Base-by-base conservation (phyloP, 2,329 filamentous ascomycete genomes). In the Sporothrix dimorphospora region DNA sequence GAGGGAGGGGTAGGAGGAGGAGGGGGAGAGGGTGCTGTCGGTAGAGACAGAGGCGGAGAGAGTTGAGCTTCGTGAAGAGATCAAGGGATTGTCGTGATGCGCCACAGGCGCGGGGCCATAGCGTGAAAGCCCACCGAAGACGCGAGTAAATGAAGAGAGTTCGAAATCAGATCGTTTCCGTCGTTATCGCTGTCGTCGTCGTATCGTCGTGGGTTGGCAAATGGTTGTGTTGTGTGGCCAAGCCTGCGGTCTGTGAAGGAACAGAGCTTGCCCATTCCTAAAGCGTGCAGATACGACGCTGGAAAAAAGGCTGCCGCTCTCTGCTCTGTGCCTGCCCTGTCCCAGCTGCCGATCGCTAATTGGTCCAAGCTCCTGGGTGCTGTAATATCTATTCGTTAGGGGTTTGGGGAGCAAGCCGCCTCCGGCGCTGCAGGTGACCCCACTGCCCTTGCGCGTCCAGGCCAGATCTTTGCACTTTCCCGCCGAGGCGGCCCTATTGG, bases 61-160 rank as follows among this genome's bases (percentile, higher is more conserved):
- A 9, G 55, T 55, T 14, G 53, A 57, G 55, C 19, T 16, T 40
- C 11, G 42, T 27, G 24, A 55, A 27, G 51, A 9, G 11, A 34
- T 47, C 38, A 49, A 47, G 53, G 14, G 53, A 47, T 16, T n/a
- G 51, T 70, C 27, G 68, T 49, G 53, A 49, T 70, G 69, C 69
- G 57, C 69, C 69, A 45, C 59, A 8, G 69, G 69, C 69, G 27
- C 45, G 45, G 27, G 42, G 55, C 69, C 69, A 71, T 65, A 30
- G 11, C 57, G 57, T 40, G 53, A 6, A 12, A 0, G 49, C 61
- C 19, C 27, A 30, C 3, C 66, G 30, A 24, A 27, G 66, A 30
- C 38, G 38, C 34, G n/a, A 24, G 5, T 51, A 21, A 9, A 19
- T 65, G 14, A n/a, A 19, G n/a, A 16, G 12, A 5, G 27, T 8